These are phyloP conservation scores for Macrophomina tecta DNA, from an alignment of 2,329 filamentous ascomycete genomes.

Conservation along the genomic window DNA sequence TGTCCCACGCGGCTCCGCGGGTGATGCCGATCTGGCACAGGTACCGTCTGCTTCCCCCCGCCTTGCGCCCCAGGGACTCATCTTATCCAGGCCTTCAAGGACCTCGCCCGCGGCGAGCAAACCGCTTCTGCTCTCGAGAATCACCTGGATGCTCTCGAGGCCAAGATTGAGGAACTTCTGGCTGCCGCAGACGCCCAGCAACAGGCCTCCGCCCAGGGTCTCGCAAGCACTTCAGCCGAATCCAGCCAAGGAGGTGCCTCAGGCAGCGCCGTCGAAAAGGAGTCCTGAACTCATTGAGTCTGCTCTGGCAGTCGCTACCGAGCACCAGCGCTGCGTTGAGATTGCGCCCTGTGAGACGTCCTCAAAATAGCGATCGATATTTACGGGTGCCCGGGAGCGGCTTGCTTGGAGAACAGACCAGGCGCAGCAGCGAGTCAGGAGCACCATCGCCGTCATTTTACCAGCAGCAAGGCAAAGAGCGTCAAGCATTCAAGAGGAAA, in stretches of 20 bases:
- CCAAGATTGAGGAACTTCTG: conserved; percentile 60
- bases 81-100: conserved; percentile 53
- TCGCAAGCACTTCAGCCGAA: background rate
- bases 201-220: background rate
- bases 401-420: conserved; percentile 7
- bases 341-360: background rate
- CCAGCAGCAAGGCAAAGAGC: conserved; percentile 36
- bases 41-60: conserved; percentile 30
- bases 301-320: background rate
- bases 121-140: conserved; percentile 62
- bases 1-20: conserved; percentile 31
- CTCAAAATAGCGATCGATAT: conserved; percentile 7
- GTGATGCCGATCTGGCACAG: conserved; percentile 44
- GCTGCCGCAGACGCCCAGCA: conserved; percentile 49
- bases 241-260: background rate
- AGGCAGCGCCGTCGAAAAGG: background rate
- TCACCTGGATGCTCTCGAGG: conserved; percentile 60
- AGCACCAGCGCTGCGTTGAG: background rate
- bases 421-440: conserved; percentile 15
- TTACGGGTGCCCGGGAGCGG: conserved; percentile 6
- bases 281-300: background rate
- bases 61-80: background rate
- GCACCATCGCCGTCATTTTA: background rate
- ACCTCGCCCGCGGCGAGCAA: conserved; percentile 60
- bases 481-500: no score